phyloP scores from a whole-genome alignment of 257 asterid genomes.

The Thymus mandschuricus region DNA sequence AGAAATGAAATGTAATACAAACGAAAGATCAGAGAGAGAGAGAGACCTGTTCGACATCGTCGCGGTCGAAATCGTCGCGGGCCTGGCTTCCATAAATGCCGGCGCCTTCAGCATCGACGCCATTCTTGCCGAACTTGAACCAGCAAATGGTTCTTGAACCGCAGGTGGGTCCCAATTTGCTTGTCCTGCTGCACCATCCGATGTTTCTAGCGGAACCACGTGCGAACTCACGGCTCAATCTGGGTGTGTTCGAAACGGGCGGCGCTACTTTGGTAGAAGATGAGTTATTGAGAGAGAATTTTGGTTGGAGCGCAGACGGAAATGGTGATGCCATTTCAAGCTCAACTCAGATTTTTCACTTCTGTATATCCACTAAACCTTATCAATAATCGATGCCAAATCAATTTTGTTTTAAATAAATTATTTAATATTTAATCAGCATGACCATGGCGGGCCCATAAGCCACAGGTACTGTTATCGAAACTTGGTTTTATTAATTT shows the following conservation, averaged over 20 bases:
- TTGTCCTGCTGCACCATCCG: slow-evolving; percentile 52
- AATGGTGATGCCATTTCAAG: slow-evolving; percentile 54
- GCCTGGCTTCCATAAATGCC: slow-evolving; percentile 92
- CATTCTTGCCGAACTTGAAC: slow-evolving; percentile 91
- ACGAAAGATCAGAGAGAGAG: neutral
- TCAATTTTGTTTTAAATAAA: too few species aligned
- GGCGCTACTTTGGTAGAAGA: neutral
- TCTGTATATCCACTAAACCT: slow-evolving; percentile 17
- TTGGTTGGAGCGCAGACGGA: slow-evolving; percentile 45
- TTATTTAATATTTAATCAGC: too few species aligned
- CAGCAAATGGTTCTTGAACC: slow-evolving; percentile 73
- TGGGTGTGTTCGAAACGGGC: neutral
- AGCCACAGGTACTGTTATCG: too few species aligned
- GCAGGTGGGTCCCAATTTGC: slow-evolving; percentile 50
- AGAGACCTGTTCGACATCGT: slow-evolving; percentile 90
- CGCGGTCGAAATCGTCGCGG: slow-evolving; percentile 92
- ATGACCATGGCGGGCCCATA: too few species aligned
- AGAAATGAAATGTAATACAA: too few species aligned
- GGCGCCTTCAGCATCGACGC: slow-evolving; percentile 93
- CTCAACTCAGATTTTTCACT: neutral
- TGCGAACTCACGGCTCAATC: slow-evolving; percentile 39
- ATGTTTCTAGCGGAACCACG: slow-evolving; percentile 39
- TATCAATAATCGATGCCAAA: neutral
- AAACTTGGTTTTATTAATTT: too few species aligned
- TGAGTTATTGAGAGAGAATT: slow-evolving; percentile 30